A percentile compares a stretch with the other conserved stretches of the same genome.
Evolutionary conservation across 75 land plant species (phyloP).

Genomic region (Chamaecyparis obtusa): DNA sequence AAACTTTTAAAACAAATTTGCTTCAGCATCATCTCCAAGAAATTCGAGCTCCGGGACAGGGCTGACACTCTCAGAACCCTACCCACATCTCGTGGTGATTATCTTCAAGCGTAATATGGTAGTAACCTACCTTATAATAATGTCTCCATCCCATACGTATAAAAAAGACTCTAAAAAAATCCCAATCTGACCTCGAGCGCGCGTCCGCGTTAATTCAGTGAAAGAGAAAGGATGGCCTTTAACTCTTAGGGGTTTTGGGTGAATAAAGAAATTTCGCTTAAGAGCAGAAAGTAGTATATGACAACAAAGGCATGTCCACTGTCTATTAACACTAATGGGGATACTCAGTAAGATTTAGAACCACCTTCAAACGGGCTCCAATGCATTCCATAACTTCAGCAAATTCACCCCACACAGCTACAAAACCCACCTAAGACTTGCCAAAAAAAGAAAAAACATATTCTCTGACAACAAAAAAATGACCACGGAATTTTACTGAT

Average conservation of each 20-base stretch:
- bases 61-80: background rate
- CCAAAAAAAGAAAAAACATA: too few relatives aligned
- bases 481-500: background rate
- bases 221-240: background rate
- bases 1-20: background rate
- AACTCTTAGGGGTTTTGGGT: background rate
- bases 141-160: background rate
- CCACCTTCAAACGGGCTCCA: background rate
- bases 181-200: background rate
- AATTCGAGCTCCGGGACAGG: background rate
- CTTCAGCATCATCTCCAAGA: background rate
- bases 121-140: too few relatives aligned
- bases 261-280: background rate
- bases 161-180: background rate
- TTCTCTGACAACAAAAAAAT: background rate
- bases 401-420: background rate
- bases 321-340: background rate
- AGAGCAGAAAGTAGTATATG: background rate
- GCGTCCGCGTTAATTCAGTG: background rate
- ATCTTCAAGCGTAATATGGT: background rate
- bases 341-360: background rate
- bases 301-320: background rate
- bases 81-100: background rate
- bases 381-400: background rate
- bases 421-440: background rate